Base-by-base conservation (phyloP, 75 land plant species). In the Azolla pinnata region DNA sequence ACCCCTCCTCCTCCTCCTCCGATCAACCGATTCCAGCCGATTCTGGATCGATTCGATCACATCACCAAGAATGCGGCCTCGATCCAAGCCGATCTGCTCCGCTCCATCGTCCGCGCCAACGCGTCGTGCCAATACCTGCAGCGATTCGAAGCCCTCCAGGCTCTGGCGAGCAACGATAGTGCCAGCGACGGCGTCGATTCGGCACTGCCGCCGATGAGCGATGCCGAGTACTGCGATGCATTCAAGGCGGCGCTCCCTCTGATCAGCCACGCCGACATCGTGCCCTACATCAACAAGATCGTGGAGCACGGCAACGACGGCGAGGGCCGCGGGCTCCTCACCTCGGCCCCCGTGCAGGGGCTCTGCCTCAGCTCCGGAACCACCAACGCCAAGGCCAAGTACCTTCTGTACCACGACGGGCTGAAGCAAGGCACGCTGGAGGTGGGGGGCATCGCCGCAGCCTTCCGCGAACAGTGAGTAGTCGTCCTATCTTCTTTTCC, bases 311-410 rank as follows among this genome's bases (percentile, higher is more conserved):
- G n/a, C n/a, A n/a, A n/a, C n/a, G 31, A 63, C 14, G 66, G 66
- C 26, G 66, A 63, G 20, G n/a, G 32, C 17, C 9, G 33, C 3
- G 4, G 60, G 10, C 24, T 63, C 24, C 62, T 63, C 21, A 29
- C 53, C 8, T 2, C 19, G 2, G 5, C 1, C 2, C 66, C 66
- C 2, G 2, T 46, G 4, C 10, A 17, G 4, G 49, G 23, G 2
- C 49, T 61, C 45, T 47, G 23, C 45, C 26, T 26, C 9, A 61
- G 63, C 56, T 61, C 63, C 31, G 63, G 63, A 25, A 61, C 63
- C 2, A 44, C 52, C 57, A 42, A 61, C 20, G 63, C 45, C n/a
- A 33, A 38, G 27, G 44, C 53, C 2, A 61, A 61, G 27, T 16
- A 34, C 26, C 9, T 61, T 3, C 63, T 54, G 1, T 25, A 20